Evolutionary conservation across 768 basidiomycete species (phyloP).

Genomic region (Russula sp.): DNA sequence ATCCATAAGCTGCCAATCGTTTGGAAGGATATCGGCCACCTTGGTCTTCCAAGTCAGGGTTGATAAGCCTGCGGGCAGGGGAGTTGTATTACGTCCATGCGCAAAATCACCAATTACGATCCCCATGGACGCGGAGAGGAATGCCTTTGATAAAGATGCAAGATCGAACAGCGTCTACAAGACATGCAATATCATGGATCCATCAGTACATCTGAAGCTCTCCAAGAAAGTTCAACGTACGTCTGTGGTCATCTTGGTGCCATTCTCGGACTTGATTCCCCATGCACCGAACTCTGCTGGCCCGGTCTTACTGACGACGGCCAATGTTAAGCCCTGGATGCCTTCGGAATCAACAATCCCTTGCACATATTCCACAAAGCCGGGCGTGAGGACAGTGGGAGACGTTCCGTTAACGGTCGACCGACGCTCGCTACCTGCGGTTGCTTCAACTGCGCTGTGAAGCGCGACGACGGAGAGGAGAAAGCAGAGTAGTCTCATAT

Average conservation of each 20-base stretch:
- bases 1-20: conserved; percentile 43
- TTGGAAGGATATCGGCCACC: conserved; percentile 39
- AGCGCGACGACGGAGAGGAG: not conserved
- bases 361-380: not conserved
- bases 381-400: conserved; percentile 17
- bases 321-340: conserved; percentile 19
- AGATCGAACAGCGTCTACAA: conserved; percentile 42
- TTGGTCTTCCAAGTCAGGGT: conserved; percentile 41
- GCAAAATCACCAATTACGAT: conserved; percentile 45
- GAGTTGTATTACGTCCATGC: conserved; percentile 37
- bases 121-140: conserved; percentile 41
- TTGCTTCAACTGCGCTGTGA: not conserved
- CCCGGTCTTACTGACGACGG: conserved; percentile 13
- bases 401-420: not conserved
- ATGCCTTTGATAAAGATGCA: conserved; percentile 43
- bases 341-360: not conserved
- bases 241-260: conserved; percentile 22
- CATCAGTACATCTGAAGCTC: not conserved
- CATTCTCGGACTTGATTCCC: conserved; percentile 23
- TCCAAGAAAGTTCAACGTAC: not conserved
- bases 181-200: not conserved
- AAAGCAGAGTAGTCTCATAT: not conserved
- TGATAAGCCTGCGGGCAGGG: conserved; percentile 36
- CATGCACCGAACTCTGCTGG: conserved; percentile 20
- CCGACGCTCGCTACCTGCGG: not conserved